Percentiles rank a stretch among this genome's conserved stretches.
phyloP scores from a whole-genome alignment of 305 asterid genomes.

The Lippia alba region DNA sequence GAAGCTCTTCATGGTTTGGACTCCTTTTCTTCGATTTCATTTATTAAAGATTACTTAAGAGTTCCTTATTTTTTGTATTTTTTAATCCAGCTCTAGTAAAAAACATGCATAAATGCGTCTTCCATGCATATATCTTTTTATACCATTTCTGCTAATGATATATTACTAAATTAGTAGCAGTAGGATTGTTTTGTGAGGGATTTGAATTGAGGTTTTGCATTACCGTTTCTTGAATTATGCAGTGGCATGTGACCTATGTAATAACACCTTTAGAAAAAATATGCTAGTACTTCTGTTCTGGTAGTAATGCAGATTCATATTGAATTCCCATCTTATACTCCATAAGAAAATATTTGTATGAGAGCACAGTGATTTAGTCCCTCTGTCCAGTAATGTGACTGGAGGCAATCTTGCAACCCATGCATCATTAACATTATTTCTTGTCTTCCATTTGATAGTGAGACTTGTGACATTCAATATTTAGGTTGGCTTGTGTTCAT shows the following conservation, averaged over 20 bases:
- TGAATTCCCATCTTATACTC: constrained; percentile 16
- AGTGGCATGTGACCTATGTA: constrained; percentile 4
- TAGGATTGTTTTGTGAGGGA: constrained; percentile 4
- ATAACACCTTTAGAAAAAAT: constrained; percentile 9
- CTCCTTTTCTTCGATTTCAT: constrained; percentile 23
- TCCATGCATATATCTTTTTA: constrained; percentile 11
- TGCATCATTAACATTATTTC: neutral
- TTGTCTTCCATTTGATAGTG: neutral
- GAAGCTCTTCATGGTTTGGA: constrained; percentile 91
- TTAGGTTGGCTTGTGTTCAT: constrained; percentile 11
- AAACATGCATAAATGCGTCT: constrained; percentile 20
- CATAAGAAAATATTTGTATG: neutral
- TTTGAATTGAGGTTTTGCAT: constrained; percentile 1
- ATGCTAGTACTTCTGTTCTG: constrained; percentile 2
- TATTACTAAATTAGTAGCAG: neutral
- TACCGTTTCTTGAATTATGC: constrained; percentile 1
- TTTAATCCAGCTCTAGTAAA: neutral
- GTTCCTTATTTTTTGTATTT: constrained; percentile 9
- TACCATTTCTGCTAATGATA: neutral
- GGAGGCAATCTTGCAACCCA: neutral
- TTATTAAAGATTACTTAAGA: neutral
- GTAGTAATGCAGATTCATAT: neutral
- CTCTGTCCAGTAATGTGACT: no score
- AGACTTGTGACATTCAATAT: constrained; percentile 7
- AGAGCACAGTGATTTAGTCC: no score